These are phyloP conservation scores for Cercospora citrullina DNA, from an alignment of 2,329 filamentous ascomycete species.

Conservation along the genomic window DNA sequence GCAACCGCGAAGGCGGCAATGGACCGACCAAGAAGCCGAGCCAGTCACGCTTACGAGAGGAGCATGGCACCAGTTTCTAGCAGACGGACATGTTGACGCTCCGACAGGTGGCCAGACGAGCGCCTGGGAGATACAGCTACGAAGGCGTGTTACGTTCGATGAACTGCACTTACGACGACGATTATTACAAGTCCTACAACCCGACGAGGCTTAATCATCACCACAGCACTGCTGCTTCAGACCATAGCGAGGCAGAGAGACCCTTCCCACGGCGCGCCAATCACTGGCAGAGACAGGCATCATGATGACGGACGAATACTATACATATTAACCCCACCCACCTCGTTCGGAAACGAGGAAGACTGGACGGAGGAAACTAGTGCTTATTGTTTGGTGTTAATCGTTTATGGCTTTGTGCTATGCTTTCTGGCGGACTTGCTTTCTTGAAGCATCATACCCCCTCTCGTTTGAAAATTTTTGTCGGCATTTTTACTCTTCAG, in stretches of 20 bases:
- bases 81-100: conserved; percentile 15
- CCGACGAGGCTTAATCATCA: background rate
- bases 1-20: conserved; percentile 1
- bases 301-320: background rate
- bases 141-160: conserved; percentile 6
- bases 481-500: background rate
- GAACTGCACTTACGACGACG: conserved; percentile 8
- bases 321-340: background rate
- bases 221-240: background rate
- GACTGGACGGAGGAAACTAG: background rate
- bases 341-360: background rate
- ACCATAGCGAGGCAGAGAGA: background rate
- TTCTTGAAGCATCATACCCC: conserved; percentile 26
- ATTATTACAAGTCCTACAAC: background rate
- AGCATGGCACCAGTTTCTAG: conserved; percentile 34
- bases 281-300: background rate
- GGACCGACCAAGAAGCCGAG: conserved; percentile 40
- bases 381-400: background rate
- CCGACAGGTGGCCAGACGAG: conserved; percentile 22
- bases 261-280: background rate
- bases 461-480: conserved; percentile 14
- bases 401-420: background rate
- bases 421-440: background rate
- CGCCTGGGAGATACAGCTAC: conserved; percentile 14
- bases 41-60: conserved; percentile 37